Conservation (phyloP, 129 eudicot species). For the Arctium lappa region DNA sequence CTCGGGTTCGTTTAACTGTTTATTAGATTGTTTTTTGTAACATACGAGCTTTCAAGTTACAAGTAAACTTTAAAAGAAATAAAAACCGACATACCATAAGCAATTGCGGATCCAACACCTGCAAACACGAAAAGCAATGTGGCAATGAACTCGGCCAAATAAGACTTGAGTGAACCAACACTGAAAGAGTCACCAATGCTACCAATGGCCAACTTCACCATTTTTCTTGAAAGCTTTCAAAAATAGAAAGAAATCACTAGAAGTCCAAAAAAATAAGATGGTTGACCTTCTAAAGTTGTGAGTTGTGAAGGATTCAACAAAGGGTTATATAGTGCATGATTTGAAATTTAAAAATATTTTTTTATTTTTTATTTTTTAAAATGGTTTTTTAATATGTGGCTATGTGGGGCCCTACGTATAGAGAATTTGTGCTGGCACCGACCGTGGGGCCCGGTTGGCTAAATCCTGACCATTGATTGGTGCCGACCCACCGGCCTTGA, state of each 20-base stretch:
- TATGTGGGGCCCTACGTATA: constrained; percentile 12
- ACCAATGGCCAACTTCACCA: constrained; percentile 55
- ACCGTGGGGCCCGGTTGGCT: constrained; percentile 32
- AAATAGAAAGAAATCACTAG: background rate
- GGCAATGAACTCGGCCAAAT: constrained; percentile 55
- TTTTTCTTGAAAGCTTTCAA: background rate
- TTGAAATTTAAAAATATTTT: background rate
- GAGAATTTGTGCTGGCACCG: constrained; percentile 36
- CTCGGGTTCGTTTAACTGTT: background rate
- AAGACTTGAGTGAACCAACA: constrained; percentile 34
- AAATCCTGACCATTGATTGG: constrained; percentile 24
- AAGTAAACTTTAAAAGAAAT: background rate
- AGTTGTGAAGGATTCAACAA: constrained; percentile 14
- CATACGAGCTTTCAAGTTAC: background rate
- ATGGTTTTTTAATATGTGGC: constrained; percentile 5
- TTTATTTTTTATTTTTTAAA: background rate
- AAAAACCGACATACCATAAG: constrained; percentile 18
- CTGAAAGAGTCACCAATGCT: constrained; percentile 50
- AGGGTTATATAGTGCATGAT: constrained; percentile 37
- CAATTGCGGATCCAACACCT: constrained; percentile 52
- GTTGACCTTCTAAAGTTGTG: constrained; percentile 20
- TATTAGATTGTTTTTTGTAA: background rate
- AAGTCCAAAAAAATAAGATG: background rate
- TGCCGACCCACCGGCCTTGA: constrained; percentile 45
- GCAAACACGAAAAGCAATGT: constrained; percentile 56